A percentile compares a stretch with the other conserved stretches of the same genome.
phyloP scores from a whole-genome alignment of 2,329 filamentous ascomycete species.

The Metarhizium humberi region DNA sequence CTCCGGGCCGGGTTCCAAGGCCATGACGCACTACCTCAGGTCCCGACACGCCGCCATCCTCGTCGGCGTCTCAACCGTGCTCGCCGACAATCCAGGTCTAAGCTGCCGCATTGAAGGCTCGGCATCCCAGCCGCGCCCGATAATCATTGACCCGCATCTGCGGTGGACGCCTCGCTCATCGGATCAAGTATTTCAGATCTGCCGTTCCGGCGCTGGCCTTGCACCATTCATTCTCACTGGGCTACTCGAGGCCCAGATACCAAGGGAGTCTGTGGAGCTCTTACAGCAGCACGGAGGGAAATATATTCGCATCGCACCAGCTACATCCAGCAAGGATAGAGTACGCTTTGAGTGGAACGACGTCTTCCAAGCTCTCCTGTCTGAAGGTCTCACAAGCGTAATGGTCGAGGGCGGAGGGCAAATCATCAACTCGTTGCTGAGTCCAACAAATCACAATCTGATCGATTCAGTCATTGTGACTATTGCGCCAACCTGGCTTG shows the following conservation, averaged over 20 bases:
- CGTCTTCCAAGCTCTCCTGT: constrained; percentile 49
- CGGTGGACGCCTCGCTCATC: constrained; percentile 56
- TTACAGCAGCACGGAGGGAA: constrained; percentile 43
- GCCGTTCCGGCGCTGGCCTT: constrained; percentile 54
- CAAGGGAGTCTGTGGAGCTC: constrained; percentile 30
- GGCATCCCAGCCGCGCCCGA: constrained; percentile 64
- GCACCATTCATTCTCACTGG: constrained; percentile 65
- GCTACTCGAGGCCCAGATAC: constrained; percentile 29
- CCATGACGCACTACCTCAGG: constrained; percentile 89
- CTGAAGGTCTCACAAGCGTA: constrained; percentile 60
- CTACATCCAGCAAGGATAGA: constrained; percentile 24
- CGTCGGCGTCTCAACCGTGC: constrained; percentile 73
- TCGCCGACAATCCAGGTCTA: constrained; percentile 75
- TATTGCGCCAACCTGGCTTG: constrained; percentile 85
- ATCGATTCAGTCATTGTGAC: constrained; percentile 78
- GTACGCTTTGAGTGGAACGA: constrained; percentile 52
- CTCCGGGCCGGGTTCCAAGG: constrained; percentile 74
- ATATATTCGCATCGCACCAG: constrained; percentile 32
- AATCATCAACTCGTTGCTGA: constrained; percentile 76
- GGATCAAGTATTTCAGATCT: constrained; percentile 58
- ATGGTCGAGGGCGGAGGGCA: constrained; percentile 87
- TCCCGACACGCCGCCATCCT: constrained; percentile 76
- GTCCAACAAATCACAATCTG: constrained; percentile 47
- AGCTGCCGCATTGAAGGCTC: constrained; percentile 67
- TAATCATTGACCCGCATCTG: constrained; percentile 72